Evolutionary conservation across 192 early-diverging fungal genomes (phyloP), one percentile per base, ranked within the genome.

Genomic region (Glomus cerebriforme): DNA sequence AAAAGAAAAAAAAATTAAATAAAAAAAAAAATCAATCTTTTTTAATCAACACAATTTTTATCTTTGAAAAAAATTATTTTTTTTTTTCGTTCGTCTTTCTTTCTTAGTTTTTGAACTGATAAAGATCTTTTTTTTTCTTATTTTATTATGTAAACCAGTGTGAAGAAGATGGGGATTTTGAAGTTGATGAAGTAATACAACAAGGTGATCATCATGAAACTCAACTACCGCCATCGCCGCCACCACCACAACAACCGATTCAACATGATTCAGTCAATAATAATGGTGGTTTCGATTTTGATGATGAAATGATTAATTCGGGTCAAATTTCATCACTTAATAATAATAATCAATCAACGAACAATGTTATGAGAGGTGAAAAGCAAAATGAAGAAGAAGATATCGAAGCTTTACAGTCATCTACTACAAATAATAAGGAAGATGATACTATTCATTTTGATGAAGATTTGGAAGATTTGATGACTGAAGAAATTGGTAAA

Each of bases 151-250:
- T 62, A 5, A 62, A 32, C 6, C 19, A 76, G 65, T 54, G 79
- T 34, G 79, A 71, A 47, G 79, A 79, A 10, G 68, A 79, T 79
- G 79, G 79, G 7, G 79, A 79, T 32, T 79, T 79, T 60, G 79
- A 71, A 34, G 22, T 74, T 17, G 79, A 79, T 29, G 79, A 54
- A 54, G 26, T 37, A 26, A 35, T 63, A 8, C 37, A 67, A 26
- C 13, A n/a, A 26, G 31, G 17, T 47, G 68, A 6, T 22, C 29
- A n/a, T 27, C 79, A 35, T 24, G 43, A 15, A 29, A 37, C 63
- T 73, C 67, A 35, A 32, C 29, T 34, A 49, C 4, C 39, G 32
- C 15, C 54, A 8, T 43, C 10, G 12, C 12, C 39, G 12, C 2
- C 39, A 12, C 39, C 39, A 43, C 39, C 2, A 43, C 39, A 43